phyloP scores from a whole-genome alignment of 2,329 filamentous ascomycete genomes.

The Phialophora chinensis region DNA sequence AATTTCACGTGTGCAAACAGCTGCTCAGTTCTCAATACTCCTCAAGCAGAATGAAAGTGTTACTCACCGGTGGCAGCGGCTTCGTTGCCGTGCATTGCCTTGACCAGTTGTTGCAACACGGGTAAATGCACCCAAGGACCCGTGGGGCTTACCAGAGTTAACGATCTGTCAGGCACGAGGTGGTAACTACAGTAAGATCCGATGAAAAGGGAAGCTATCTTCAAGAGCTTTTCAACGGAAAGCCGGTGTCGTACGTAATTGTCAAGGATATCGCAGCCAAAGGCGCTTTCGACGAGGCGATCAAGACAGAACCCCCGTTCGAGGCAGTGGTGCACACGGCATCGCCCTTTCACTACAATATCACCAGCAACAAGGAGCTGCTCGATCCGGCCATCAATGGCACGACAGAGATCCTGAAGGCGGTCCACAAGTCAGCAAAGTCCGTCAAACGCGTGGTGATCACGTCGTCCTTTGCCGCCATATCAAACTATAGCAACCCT shows the following conservation, averaged over 20 bases:
- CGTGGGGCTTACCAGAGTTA: conserved; percentile 2
- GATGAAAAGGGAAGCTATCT: conserved; percentile 40
- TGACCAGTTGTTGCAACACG: conserved; percentile 24
- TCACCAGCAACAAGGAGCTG: conserved; percentile 68
- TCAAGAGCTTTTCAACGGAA: conserved; percentile 35
- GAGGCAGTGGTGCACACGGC: conserved; percentile 77
- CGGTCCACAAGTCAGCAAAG: conserved; percentile 64
- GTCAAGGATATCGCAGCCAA: conserved; percentile 28
- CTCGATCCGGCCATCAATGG: conserved; percentile 67
- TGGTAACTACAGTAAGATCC: conserved; percentile 42
- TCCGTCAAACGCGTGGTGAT: conserved; percentile 76
- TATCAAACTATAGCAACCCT: conserved; percentile 54
- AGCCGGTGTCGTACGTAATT: conserved; percentile 19
- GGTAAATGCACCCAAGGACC: conserved; percentile 14
- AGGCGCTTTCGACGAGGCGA: conserved; percentile 49
- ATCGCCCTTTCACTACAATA: conserved; percentile 73
- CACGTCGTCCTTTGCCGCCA: conserved; percentile 71
- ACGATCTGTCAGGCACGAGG: conserved; percentile 25
- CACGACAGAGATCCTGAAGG: conserved; percentile 66
- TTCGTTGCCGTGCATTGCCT: conserved; percentile 33
- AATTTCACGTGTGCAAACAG: not conserved
- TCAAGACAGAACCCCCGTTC: conserved; percentile 59
- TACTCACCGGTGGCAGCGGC: conserved; percentile 33
- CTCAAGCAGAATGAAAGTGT: conserved; percentile 28
- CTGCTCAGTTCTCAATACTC: not conserved